phyloP scores from a whole-genome alignment of 495 filamentous ascomycete species.

The Daldinia caldariorum region DNA sequence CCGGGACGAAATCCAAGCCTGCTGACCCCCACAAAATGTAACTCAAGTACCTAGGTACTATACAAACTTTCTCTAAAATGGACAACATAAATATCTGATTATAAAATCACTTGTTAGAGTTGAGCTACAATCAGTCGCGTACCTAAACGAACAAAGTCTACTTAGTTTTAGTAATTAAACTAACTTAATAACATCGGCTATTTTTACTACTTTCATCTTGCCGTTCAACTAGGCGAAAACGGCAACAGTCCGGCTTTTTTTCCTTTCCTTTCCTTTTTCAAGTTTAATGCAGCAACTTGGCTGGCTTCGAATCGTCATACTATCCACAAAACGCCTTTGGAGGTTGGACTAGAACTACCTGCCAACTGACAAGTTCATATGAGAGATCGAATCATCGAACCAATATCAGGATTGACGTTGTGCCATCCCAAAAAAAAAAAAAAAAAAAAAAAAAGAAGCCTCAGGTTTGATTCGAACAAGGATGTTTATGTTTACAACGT shows the following conservation, averaged over 20 bases:
- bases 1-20: constrained; percentile 32
- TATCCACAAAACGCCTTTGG: constrained; percentile 1
- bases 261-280: too few relatives aligned
- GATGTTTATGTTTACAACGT: constrained; percentile 4
- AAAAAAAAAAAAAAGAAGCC: constrained; percentile 5
- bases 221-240: not conserved
- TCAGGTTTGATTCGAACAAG: constrained; percentile 5
- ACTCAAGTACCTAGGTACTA: not conserved
- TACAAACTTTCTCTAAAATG: too few relatives aligned
- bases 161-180: too few relatives aligned
- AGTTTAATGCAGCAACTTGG: not conserved
- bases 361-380: constrained; percentile 5
- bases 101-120: not conserved
- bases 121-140: not conserved
- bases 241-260: not conserved
- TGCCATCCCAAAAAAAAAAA: constrained; percentile 3
- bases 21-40: constrained; percentile 32
- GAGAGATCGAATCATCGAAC: not conserved
- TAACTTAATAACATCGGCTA: too few relatives aligned
- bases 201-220: constrained; percentile 1
- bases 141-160: not conserved
- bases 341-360: not conserved
- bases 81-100: too few relatives aligned
- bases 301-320: not conserved
- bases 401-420: constrained; percentile 3